phyloP scores from a whole-genome alignment of 257 asterid genomes.

The Paraleonurus japonicus region DNA sequence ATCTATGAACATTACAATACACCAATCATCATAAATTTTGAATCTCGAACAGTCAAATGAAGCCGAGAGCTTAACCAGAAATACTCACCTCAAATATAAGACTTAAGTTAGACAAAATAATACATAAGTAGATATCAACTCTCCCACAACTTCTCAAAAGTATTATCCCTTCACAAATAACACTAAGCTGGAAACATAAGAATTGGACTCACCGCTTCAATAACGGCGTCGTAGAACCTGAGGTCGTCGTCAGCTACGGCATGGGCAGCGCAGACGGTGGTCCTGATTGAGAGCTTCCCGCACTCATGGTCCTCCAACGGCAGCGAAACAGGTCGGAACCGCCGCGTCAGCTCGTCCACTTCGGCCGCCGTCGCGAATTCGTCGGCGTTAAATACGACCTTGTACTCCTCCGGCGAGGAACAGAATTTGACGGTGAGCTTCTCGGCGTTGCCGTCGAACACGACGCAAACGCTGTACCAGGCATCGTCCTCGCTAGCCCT shows the following conservation, averaged over 20 bases:
- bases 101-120: background rate
- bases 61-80: slow-evolving; percentile 16
- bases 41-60: background rate
- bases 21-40: background rate
- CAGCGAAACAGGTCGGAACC: slow-evolving; percentile 41
- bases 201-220: slow-evolving; percentile 42
- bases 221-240: slow-evolving; percentile 50
- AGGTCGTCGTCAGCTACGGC: slow-evolving; percentile 35
- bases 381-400: slow-evolving; percentile 15
- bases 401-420: slow-evolving; percentile 17
- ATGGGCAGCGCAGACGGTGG: slow-evolving; percentile 45
- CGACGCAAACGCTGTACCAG: slow-evolving; percentile 43
- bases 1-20: background rate
- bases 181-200: background rate
- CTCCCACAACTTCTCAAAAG: background rate
- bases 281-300: slow-evolving; percentile 26
- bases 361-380: slow-evolving; percentile 26
- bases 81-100: background rate
- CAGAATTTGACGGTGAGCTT: slow-evolving; percentile 28
- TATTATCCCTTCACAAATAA: background rate
- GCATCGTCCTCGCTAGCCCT: slow-evolving; percentile 42
- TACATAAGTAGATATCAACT: background rate
- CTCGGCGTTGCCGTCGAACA: slow-evolving; percentile 10
- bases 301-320: slow-evolving; percentile 42
- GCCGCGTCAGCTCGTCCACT: slow-evolving; percentile 27